Evolutionary conservation across 169 alveolate genomes (phyloP).

Genomic region (Plasmodium relictum): DNA sequence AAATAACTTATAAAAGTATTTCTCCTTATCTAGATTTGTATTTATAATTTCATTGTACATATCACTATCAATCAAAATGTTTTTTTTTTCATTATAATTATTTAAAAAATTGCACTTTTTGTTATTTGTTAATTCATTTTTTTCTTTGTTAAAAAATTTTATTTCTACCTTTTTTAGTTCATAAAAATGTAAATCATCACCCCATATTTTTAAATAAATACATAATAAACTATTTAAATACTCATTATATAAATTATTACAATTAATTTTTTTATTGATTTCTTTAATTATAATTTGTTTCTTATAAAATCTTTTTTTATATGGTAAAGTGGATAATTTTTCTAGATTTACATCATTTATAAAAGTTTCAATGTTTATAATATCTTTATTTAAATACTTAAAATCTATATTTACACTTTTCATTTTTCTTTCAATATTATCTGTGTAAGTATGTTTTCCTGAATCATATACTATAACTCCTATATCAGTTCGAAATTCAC

Average conservation of each 20-base stretch:
- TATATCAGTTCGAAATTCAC: constrained; percentile 60
- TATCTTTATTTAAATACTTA: neutral
- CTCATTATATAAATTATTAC: constrained; percentile 1
- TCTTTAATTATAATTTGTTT: constrained; percentile 37
- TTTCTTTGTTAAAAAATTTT: neutral
- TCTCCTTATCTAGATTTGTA: neutral
- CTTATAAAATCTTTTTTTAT: constrained; percentile 53
- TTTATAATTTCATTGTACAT: constrained; percentile 5
- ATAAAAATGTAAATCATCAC: constrained; percentile 55
- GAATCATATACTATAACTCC: constrained; percentile 55
- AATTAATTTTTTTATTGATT: constrained; percentile 15
- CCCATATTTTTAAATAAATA: constrained; percentile 57
- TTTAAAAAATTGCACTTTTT: constrained; percentile 15
- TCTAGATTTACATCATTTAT: constrained; percentile 13
- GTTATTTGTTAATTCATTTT: neutral
- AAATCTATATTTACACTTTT: neutral
- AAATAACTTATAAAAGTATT: neutral
- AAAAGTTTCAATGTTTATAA: neutral
- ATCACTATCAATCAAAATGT: constrained; percentile 30
- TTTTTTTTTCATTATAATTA: constrained; percentile 5
- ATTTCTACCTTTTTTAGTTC: constrained; percentile 52
- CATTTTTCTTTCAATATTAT: neutral
- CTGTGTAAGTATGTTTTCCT: neutral
- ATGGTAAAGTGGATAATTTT: constrained; percentile 26
- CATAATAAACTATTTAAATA: constrained; percentile 1